These are phyloP conservation scores for Mortierella sp. DNA, from an alignment of 371 early-diverging fungal species.

Conservation along the genomic window DNA sequence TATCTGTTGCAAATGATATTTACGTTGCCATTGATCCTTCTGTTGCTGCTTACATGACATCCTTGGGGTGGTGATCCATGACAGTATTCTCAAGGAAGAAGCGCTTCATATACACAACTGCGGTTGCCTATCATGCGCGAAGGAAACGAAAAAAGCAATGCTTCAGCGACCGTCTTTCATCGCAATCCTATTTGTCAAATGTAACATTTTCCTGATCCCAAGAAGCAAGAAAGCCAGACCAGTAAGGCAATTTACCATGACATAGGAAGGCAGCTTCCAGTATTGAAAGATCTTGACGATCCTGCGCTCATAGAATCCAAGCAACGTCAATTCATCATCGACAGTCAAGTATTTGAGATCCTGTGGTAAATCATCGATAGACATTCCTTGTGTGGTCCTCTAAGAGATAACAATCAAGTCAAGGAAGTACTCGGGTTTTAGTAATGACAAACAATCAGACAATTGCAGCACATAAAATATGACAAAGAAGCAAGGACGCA, in stretches of 20 bases:
- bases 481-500: neutral
- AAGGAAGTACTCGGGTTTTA: neutral
- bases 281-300: slow-evolving; percentile 60
- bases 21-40: neutral
- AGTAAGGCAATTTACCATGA: slow-evolving; percentile 60
- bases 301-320: slow-evolving; percentile 64
- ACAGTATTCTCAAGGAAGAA: slow-evolving; percentile 89
- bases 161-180: neutral
- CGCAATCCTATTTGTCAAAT: neutral
- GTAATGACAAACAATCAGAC: neutral
- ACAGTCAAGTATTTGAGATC: slow-evolving; percentile 64
- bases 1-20: neutral
- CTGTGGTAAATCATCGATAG: slow-evolving; percentile 26
- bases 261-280: slow-evolving; percentile 71
- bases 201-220: neutral
- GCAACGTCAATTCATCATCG: slow-evolving; percentile 66
- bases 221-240: neutral
- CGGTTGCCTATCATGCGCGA: slow-evolving; percentile 77
- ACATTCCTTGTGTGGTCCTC: slow-evolving; percentile 29
- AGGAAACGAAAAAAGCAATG: no score
- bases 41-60: slow-evolving; percentile 72
- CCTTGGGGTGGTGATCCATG: slow-evolving; percentile 93
- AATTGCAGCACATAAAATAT: neutral
- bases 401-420: neutral
- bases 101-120: slow-evolving; percentile 92